These are phyloP conservation scores for Hamigera avellanea DNA, from an alignment of 495 filamentous ascomycete genomes.

Conservation along the genomic window DNA sequence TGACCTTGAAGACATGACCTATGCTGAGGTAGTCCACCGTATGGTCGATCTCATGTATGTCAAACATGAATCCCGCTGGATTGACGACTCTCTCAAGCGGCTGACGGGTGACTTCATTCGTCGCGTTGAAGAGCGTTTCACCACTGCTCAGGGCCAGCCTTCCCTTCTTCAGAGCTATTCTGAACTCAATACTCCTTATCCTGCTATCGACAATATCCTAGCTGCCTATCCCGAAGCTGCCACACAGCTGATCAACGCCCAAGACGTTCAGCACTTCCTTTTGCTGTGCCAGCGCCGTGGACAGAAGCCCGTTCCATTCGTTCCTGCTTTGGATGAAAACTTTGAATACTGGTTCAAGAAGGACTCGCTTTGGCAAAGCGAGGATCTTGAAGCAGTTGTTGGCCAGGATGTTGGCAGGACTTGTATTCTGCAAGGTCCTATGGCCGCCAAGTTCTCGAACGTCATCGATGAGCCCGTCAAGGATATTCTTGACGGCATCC, in stretches of 20 bases:
- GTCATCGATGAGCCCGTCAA: slow-evolving; percentile 84
- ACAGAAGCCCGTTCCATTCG: slow-evolving; percentile 95
- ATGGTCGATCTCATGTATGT: slow-evolving; percentile 97
- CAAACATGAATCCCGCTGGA: slow-evolving; percentile 89
- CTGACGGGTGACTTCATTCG: slow-evolving; percentile 92
- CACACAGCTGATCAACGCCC: slow-evolving; percentile 88
- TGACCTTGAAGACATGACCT: slow-evolving; percentile 97
- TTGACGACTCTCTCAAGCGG: slow-evolving; percentile 69
- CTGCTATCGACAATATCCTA: slow-evolving; percentile 66
- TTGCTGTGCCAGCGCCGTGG: slow-evolving; percentile 83
- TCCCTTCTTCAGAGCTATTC: slow-evolving; percentile 77
- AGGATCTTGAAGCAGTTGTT: slow-evolving; percentile 91
- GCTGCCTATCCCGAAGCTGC: slow-evolving; percentile 72
- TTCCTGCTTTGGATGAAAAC: slow-evolving; percentile 83
- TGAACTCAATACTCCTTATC: slow-evolving; percentile 74
- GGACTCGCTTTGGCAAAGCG: slow-evolving; percentile 98
- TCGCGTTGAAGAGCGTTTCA: slow-evolving; percentile 88
- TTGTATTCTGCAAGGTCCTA: slow-evolving; percentile 92
- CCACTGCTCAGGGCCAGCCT: slow-evolving; percentile 47
- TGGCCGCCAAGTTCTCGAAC: slow-evolving; percentile 83
- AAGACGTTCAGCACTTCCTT: slow-evolving; percentile 94
- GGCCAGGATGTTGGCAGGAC: slow-evolving; percentile 89
- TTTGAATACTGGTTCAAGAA: slow-evolving; percentile 99
- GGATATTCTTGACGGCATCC: slow-evolving; percentile 83
- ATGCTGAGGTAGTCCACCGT: slow-evolving; percentile 78